These are phyloP conservation scores for Senna siamea DNA, from an alignment of 306 rosid genomes.

Conservation along the genomic window DNA sequence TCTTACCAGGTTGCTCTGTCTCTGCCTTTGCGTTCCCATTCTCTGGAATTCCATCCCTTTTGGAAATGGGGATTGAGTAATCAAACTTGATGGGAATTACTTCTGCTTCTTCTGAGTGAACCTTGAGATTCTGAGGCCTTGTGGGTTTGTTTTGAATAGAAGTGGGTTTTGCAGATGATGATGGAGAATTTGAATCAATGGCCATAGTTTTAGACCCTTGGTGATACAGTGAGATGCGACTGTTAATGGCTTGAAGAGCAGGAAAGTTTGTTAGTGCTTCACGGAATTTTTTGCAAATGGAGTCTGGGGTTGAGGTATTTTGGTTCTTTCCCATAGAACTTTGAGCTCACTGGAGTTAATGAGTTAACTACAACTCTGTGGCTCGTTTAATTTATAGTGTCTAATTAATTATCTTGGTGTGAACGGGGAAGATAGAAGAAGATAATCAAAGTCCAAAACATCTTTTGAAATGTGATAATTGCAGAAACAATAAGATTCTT, in stretches of 20 bases:
- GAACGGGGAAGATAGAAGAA: too few species aligned
- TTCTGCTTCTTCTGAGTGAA: constrained; percentile 12
- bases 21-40: not conserved
- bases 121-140: constrained; percentile 25
- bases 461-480: constrained; percentile 37
- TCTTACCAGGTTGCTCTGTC: constrained; percentile 29
- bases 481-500: constrained; percentile 44
- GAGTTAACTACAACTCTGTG: constrained; percentile 20
- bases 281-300: constrained; percentile 57
- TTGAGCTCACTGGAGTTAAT: not conserved
- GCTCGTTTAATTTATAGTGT: constrained; percentile 42
- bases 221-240: constrained; percentile 27
- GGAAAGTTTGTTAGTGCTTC: constrained; percentile 42
- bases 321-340: constrained; percentile 41
- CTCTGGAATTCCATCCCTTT: constrained; percentile 34
- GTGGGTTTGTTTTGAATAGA: constrained; percentile 18
- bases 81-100: constrained; percentile 47
- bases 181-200: constrained; percentile 9
- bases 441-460: not conserved
- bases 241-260: constrained; percentile 28
- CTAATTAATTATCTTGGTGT: not conserved
- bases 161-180: not conserved
- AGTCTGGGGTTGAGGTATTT: constrained; percentile 11
- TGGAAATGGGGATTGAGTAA: constrained; percentile 29
- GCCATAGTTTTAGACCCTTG: constrained; percentile 12